phyloP scores from a whole-genome alignment of 441 rosid species.

The Croton setiger region DNA sequence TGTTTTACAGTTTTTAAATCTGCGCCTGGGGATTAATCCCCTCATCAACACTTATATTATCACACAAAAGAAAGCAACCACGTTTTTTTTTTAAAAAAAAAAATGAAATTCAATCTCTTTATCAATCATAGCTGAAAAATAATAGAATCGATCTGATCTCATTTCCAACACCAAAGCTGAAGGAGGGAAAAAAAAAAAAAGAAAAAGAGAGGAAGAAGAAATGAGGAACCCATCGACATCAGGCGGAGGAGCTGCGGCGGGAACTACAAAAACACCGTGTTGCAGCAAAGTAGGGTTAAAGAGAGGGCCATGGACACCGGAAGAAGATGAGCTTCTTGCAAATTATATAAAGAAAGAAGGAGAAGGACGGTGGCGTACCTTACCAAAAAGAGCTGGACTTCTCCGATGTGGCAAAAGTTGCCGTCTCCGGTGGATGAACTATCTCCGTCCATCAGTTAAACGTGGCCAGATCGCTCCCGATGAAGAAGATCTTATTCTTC shows the following conservation, averaged over 20 bases:
- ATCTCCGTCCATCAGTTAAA: constrained; percentile 65
- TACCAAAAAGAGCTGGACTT: constrained; percentile 68
- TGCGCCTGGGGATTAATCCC: neutral
- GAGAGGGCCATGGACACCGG: constrained; percentile 80
- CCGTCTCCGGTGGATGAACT: constrained; percentile 82
- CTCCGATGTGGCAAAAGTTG: constrained; percentile 79
- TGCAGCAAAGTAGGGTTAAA: constrained; percentile 53
- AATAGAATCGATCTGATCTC: neutral
- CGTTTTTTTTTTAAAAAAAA: neutral
- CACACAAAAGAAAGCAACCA: neutral
- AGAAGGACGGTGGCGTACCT: constrained; percentile 69
- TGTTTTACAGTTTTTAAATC: neutral
- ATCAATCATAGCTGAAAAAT: neutral
- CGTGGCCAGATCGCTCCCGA: constrained; percentile 73
- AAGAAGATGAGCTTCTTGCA: constrained; percentile 58
- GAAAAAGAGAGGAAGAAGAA: neutral
- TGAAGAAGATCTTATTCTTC: constrained; percentile 81
- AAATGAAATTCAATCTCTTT: neutral
- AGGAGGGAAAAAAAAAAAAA: neutral
- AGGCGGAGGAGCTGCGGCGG: neutral
- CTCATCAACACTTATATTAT: neutral
- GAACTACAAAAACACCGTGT: constrained; percentile 31
- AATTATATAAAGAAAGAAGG: constrained; percentile 62
- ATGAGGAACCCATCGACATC: constrained; percentile 35
- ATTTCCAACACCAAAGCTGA: neutral